Base-by-base conservation (phyloP, 345 rosid genomes). In the Hirschfeldia incana region DNA sequence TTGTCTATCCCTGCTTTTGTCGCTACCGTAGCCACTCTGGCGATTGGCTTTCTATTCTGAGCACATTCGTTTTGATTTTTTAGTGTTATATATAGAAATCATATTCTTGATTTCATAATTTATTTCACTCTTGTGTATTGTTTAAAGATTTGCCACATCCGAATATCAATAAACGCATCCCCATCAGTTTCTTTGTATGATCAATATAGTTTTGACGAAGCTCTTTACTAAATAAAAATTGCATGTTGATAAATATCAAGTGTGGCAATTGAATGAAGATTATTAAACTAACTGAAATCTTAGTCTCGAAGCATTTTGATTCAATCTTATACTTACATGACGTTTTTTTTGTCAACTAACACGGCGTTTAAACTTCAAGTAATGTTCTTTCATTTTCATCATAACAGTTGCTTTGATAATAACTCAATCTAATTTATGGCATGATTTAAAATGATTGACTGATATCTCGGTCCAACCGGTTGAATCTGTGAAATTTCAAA, bases 11-110 rank as follows among this genome's bases (percentile, higher is more conserved):
- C 82, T 0, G 13, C 69, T 44, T 29, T 78, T 21, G 36, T 78
- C 13, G 77, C 69, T 5, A 11, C 73, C 27, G 49, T 72, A 21
- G 63, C 39, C 67, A 49, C 73, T 67, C 42, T 78, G 37, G 77
- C 82, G 5, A 59, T 72, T 72, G 82, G 82, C 1, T 59, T 78
- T 30, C 62, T 78, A 61, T 72, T 66, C 49, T 78, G 61, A 74
- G 62, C 70, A 15, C 15, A 34, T 49, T 46, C 8, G 6, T 21
- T 69, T 33, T 76, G 26, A n/a, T 17, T 57, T 36, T 74, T n/a
- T 3, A 0, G 1, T 33, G 4, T 10, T 30, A 13, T 64, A 21
- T 62, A 3, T 29, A 64, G 51, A 49, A 74, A 74, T 74, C 77
- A 64, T 46, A 7, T 64, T 26, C n/a, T 49, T 74, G 51, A 21